phyloP scores from a whole-genome alignment of 306 rosid genomes.

The Vachellia collinsii region DNA sequence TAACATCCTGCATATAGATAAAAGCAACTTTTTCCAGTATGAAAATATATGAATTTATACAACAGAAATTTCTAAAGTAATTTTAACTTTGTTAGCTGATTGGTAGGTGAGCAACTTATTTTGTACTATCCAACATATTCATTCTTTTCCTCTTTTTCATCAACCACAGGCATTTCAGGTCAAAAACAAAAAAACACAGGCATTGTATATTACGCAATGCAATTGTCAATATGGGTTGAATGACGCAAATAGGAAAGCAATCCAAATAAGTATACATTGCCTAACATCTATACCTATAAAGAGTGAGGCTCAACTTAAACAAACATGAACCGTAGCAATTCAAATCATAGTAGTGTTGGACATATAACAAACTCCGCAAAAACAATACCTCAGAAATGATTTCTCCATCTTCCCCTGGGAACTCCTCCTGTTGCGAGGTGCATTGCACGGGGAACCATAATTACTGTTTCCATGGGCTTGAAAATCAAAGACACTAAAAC shows the following conservation, averaged over 20 bases:
- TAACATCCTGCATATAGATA: neutral
- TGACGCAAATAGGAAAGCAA: constrained; percentile 7
- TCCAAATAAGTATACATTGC: neutral
- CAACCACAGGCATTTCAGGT: neutral
- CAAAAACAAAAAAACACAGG: neutral
- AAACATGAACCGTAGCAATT: neutral
- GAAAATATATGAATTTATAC: neutral
- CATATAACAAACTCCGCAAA: constrained; percentile 9
- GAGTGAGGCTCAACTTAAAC: constrained; percentile 3
- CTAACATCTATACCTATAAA: neutral
- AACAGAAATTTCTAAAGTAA: neutral
- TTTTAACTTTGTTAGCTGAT: neutral
- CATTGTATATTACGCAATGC: constrained; percentile 12
- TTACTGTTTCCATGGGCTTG: constrained; percentile 78
- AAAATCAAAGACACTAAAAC: constrained; percentile 81
- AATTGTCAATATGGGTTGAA: neutral
- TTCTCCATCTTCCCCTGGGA: constrained; percentile 99
- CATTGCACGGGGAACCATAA: constrained; percentile 77
- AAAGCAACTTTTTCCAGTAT: neutral
- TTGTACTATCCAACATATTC: neutral
- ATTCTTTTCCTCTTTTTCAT: neutral
- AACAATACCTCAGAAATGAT: constrained; percentile 82
- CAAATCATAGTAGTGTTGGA: neutral
- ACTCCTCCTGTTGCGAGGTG: constrained; percentile 64
- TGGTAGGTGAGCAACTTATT: neutral